Conservation (phyloP, 768 basidiomycete species). For the Clitopilus passeckerianus region DNA sequence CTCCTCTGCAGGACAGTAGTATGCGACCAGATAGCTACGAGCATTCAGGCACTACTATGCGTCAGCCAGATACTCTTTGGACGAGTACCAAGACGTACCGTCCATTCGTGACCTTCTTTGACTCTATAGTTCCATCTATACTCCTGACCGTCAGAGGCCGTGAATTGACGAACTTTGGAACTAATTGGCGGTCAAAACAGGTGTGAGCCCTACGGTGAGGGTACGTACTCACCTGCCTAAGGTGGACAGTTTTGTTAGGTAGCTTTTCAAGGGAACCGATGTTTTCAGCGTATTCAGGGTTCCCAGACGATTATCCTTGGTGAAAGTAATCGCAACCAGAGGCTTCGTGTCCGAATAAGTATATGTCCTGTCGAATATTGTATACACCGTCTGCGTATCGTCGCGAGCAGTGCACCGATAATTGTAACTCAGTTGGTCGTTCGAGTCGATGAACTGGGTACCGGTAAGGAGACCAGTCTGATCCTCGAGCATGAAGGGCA, state of each 20-base stretch:
- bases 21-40: slow-evolving; percentile 48
- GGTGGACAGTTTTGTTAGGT: slow-evolving; percentile 37
- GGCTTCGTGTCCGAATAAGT: slow-evolving; percentile 27
- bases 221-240: slow-evolving; percentile 32
- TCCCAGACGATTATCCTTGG: slow-evolving; percentile 43
- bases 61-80: not conserved
- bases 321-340: slow-evolving; percentile 46
- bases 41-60: slow-evolving; percentile 47
- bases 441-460: slow-evolving; percentile 58
- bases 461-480: slow-evolving; percentile 46
- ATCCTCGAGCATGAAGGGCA: slow-evolving; percentile 65
- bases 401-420: slow-evolving; percentile 44
- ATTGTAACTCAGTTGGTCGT: slow-evolving; percentile 51
- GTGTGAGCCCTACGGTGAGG: not conserved
- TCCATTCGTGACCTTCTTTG: slow-evolving; percentile 56
- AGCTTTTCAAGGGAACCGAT: slow-evolving; percentile 43
- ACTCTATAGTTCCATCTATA: slow-evolving; percentile 56
- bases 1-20: slow-evolving; percentile 56
- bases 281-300: slow-evolving; percentile 36
- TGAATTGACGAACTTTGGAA: slow-evolving; percentile 44
- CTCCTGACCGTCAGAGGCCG: slow-evolving; percentile 52
- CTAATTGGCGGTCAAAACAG: slow-evolving; percentile 18
- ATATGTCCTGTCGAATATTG: slow-evolving; percentile 41
- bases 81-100: slow-evolving; percentile 32
- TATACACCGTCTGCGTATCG: slow-evolving; percentile 39